These are phyloP conservation scores for Schizochytrium sp. DNA, from an alignment of 108 stramenopile species.

Conservation along the genomic window DNA sequence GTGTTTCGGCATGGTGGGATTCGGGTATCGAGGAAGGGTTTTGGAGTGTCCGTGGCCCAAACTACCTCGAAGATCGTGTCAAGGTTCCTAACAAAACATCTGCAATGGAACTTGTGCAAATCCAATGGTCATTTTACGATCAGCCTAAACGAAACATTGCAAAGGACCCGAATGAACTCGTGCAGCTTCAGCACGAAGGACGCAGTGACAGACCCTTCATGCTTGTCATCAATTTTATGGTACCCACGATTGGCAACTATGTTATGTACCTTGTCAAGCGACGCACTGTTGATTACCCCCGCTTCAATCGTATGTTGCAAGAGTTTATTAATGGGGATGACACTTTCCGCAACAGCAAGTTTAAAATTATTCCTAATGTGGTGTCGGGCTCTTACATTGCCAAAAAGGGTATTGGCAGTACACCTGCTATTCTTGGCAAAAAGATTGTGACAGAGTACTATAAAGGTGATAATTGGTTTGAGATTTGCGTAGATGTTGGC, in stretches of 20 bases:
- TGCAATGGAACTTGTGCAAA: conserved; percentile 49
- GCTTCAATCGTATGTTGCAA: conserved; percentile 1
- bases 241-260: conserved; percentile 57
- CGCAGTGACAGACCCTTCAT: conserved; percentile 22
- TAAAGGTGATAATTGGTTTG: conserved; percentile 39
- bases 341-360: neutral
- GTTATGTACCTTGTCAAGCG: conserved; percentile 39
- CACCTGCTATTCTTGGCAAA: conserved; percentile 31
- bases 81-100: conserved; percentile 32
- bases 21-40: conserved; percentile 43
- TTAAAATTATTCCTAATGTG: conserved; percentile 53
- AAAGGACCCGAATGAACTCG: conserved; percentile 26
- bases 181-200: conserved; percentile 56
- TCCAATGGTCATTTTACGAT: conserved; percentile 53
- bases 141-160: conserved; percentile 58
- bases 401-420: neutral
- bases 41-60: conserved; percentile 43
- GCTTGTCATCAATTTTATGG: conserved; percentile 58
- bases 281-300: neutral
- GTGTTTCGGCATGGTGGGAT: conserved; percentile 44
- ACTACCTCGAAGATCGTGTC: conserved; percentile 28
- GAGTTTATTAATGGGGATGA: conserved; percentile 25
- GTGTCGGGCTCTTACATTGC: conserved; percentile 38
- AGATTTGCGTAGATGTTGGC: conserved; percentile 46
- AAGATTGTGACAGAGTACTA: conserved; percentile 54